Evolutionary conservation across 2,329 filamentous ascomycete species (phyloP), one percentile per base, ranked within the genome.

Genomic region (Corniculantispora saksenae): DNA sequence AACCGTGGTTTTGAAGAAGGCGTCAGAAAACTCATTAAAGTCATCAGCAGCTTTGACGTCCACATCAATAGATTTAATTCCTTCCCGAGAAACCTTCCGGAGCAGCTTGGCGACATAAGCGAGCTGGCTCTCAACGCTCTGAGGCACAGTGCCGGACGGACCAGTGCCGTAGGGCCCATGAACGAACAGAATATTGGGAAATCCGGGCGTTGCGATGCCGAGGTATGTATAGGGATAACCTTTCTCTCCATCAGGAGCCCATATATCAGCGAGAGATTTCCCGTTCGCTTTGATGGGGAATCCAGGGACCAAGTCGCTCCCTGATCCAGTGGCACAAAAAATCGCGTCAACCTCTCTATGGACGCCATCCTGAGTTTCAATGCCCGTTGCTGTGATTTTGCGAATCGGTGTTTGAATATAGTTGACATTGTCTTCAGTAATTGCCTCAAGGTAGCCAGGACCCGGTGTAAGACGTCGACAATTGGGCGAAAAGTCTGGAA

Each of bases 171-270:
- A 82, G 0, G 89, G 88, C 0, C 89, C 89, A 32, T 85, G 83
- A 7, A 91, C 71, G 71, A 89, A 89, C 32, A 90, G 79, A 0
- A 91, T 77, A 68, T 92, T 92, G 0, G 89, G 89, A 67, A 91
- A 91, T 0, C 83, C 85, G 0, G 89, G 88, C 0, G 86, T 85
- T 0, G 85, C 84, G 1, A 88, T 70, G 0, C 89, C 89, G 8
- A 91, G 77, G 69, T 92, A 92, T 0, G 85, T 89, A 71, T 90
- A 87, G 0, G 90, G 89, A 66, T 86, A 90, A 0, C 87, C 88
- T 66, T 82, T 82, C 23, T 79, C 76, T 0, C 84, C 85, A 47
- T 81, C 83, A 1, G 79, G 79, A 17, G 79, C 80, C 89, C 89
- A 92, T 1, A 84, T 79, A 10, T 80, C 74, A 13, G 79, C 76